Percentiles rank a stretch among this genome's conserved stretches.
phyloP scores from a whole-genome alignment of 2,329 filamentous ascomycete genomes.

The Exophiala sideris region DNA sequence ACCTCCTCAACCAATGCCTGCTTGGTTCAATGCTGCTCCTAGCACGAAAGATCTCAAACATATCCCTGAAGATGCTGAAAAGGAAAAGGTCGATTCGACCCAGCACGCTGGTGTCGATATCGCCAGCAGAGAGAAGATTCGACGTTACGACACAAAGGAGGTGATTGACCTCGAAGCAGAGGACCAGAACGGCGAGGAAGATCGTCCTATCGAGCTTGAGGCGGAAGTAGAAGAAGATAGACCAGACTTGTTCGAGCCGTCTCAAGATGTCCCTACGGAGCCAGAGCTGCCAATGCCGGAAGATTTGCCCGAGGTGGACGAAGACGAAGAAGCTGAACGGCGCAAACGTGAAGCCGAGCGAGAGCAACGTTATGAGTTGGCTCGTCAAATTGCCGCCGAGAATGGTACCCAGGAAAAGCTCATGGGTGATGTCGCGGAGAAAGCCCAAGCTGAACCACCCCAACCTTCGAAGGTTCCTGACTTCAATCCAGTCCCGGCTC shows the following conservation, averaged over 20 bases:
- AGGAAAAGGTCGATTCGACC: conserved; percentile 22
- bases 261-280: conserved; percentile 7
- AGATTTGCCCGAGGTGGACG: conserved; percentile 3
- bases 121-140: conserved; percentile 22
- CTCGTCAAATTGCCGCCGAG: conserved; percentile 26
- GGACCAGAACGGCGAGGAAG: conserved; percentile 18
- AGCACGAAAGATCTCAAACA: conserved; percentile 29
- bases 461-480: conserved; percentile 23
- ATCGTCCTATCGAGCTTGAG: conserved; percentile 24
- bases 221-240: conserved; percentile 33
- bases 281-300: not conserved
- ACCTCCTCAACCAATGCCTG: conserved; percentile 39
- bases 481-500: conserved; percentile 13
- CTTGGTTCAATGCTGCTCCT: conserved; percentile 44
- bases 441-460: conserved; percentile 42
- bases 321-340: conserved; percentile 15
- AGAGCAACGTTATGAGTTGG: conserved; percentile 39
- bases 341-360: conserved; percentile 34
- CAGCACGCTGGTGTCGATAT: conserved; percentile 5
- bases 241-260: conserved; percentile 1
- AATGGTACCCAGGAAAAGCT: conserved; percentile 25
- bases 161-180: conserved; percentile 41
- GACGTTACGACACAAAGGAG: conserved; percentile 33
- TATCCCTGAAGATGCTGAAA: conserved; percentile 4
- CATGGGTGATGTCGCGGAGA: conserved; percentile 46